Base-by-base conservation (phyloP, 805 yeast genomes). In the Huiozyma sinensis region DNA sequence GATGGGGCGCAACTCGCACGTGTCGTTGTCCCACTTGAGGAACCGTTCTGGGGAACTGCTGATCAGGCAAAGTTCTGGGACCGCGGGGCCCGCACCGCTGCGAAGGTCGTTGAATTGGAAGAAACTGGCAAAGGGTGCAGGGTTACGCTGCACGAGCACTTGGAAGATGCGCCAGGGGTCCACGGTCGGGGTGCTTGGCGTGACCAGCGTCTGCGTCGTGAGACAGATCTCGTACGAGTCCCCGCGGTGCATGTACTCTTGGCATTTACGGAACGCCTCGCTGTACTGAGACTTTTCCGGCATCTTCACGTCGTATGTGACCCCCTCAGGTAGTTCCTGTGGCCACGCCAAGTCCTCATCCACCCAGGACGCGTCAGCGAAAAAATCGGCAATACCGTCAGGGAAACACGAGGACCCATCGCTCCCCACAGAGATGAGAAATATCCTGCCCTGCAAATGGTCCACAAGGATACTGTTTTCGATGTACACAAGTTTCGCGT, bases 1-100 rank as follows among this genome's bases (percentile, higher is more conserved):
- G 45, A 92, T 92, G 1, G 99, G 99, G 44, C 97, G 71, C 57
- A 92, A 71, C 62, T 92, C 95, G 46, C 92, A 83, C 0, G 61
- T 56, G 8, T 63, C 57, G 24, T 69, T 60, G 44, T 72, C 71
- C 96, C 97, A 94, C 2, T 81, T 73, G 42, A 94, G 58, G 56
- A 92, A 94, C 50, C 98, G 69, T 61, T 92, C 99, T 0, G 99
- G 99, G 0, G 97, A 90, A 0, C 96, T 82, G 2, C 95, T 86
- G 2, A 90, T 69, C 31, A 92, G 65, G 9, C 71, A 68, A 6
- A 62, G 41, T 29, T 61, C 43, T 30, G 61, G 52, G 28, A 75
- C 73, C 48, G 79, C 81, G 48, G 80, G 83, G 2, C 68, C 72
- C 48, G 79, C 81, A 48, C 80, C 83, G 2, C 68, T 71, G 3